Evolutionary conservation across 805 yeast species (phyloP).

Genomic region (Candida parachauliodes): DNA sequence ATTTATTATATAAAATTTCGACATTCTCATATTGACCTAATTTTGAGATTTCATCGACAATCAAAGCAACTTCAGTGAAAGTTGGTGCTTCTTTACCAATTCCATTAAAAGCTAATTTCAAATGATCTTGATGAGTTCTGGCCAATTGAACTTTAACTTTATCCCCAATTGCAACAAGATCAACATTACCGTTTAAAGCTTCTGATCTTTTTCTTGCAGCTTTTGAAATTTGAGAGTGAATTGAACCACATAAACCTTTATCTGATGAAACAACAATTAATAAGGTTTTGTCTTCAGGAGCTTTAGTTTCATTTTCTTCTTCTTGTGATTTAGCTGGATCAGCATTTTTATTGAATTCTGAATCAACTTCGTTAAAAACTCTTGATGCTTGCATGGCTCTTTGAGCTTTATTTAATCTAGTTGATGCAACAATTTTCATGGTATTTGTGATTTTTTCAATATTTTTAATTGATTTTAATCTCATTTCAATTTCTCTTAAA

Average conservation of each 20-base stretch:
- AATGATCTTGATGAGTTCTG: conserved; percentile 70
- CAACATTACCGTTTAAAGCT: conserved; percentile 61
- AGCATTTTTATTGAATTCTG: conserved; percentile 74
- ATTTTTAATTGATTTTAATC: conserved; percentile 97
- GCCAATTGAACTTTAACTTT: conserved; percentile 84
- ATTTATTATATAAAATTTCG: conserved; percentile 83
- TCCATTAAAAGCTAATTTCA: conserved; percentile 80
- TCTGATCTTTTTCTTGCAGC: conserved; percentile 68
- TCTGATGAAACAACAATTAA: conserved; percentile 90
- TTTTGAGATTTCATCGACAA: conserved; percentile 76
- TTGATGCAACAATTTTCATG: conserved; percentile 98
- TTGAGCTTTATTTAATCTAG: conserved; percentile 93
- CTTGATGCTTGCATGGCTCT: conserved; percentile 88
- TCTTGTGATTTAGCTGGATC: conserved; percentile 53
- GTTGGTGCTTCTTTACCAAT: conserved; percentile 97
- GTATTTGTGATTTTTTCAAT: conserved; percentile 99
- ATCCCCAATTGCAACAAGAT: conserved; percentile 89
- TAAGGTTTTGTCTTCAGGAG: conserved; percentile 63
- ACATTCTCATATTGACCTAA: conserved; percentile 71
- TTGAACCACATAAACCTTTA: conserved; percentile 98
- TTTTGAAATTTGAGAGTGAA: conserved; percentile 93
- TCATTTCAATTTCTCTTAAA: conserved; percentile 95
- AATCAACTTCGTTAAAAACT: conserved; percentile 75
- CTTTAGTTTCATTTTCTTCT: conserved; percentile 10
- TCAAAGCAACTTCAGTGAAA: conserved; percentile 82